These are phyloP conservation scores for Solanum hybrid DNA, from an alignment of 305 asterid genomes.

Conservation along the genomic window DNA sequence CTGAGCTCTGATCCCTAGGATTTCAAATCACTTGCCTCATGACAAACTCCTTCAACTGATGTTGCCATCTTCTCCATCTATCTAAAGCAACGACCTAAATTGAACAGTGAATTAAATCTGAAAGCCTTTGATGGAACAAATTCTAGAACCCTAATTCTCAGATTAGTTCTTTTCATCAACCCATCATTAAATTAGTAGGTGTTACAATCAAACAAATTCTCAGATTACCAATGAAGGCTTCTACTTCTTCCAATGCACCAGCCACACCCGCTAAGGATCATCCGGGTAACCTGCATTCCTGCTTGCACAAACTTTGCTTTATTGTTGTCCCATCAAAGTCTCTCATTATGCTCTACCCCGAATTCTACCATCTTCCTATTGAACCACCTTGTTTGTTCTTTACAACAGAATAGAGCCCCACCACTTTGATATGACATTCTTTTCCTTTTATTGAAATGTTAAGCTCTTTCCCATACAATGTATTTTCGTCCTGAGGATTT, in stretches of 20 bases:
- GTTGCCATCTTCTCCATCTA: background rate
- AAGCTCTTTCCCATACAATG: background rate
- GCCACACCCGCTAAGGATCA: background rate
- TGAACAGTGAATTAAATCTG: background rate
- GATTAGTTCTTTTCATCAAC: background rate
- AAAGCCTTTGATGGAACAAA: background rate
- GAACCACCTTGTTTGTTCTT: background rate
- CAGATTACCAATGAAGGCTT: background rate
- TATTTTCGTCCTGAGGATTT: background rate
- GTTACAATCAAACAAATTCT: background rate
- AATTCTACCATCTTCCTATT: background rate
- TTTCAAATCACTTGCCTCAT: background rate
- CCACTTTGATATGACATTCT: background rate
- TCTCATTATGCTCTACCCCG: background rate
- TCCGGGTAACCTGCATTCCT: background rate
- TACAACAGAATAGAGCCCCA: background rate
- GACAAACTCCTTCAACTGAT: background rate
- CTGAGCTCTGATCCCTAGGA: background rate
- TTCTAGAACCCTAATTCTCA: too few relatives aligned
- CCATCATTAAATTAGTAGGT: background rate
- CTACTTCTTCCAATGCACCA: background rate
- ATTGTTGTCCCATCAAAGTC: background rate
- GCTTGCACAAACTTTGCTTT: background rate
- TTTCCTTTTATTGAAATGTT: background rate
- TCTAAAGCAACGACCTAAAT: background rate